Percentiles rank a stretch among this genome's conserved stretches.
Conservation (phyloP, 176 grass and related monocot genomes). For the Lolium perenne region DNA sequence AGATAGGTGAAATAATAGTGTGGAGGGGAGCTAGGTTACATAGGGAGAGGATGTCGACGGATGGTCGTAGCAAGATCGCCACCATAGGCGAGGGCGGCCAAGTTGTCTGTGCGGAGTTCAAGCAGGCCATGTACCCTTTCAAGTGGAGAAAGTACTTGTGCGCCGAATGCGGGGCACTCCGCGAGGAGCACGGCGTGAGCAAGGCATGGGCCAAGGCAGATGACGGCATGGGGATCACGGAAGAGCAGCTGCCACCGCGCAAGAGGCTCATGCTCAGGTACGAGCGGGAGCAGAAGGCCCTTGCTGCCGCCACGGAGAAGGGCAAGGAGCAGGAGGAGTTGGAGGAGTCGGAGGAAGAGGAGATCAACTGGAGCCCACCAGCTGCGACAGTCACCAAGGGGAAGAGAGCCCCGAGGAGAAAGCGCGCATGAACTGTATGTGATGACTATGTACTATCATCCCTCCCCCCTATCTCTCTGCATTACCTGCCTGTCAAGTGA, state of each 20-base stretch:
- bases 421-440: neutral
- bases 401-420: conserved; percentile 22
- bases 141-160: conserved; percentile 35
- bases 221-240: neutral
- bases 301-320: neutral
- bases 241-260: conserved; percentile 43
- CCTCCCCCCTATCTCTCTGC: too few species aligned
- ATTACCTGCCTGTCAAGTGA: neutral
- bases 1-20: neutral
- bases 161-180: neutral
- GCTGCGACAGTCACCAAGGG: neutral
- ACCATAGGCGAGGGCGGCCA: neutral
- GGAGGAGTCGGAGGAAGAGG: neutral
- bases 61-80: neutral
- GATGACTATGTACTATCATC: too few species aligned
- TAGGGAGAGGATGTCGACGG: neutral
- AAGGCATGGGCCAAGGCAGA: neutral
- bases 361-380: neutral
- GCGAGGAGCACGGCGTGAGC: neutral
- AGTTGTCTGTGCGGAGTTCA: neutral
- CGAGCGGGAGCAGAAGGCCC: neutral
- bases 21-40: neutral
- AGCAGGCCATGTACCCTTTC: neutral
- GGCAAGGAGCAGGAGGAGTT: too few species aligned
- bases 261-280: conserved; percentile 32